Evolutionary conservation across 2,329 filamentous ascomycete genomes (phyloP).

Genomic region (Monosporascus sp.): DNA sequence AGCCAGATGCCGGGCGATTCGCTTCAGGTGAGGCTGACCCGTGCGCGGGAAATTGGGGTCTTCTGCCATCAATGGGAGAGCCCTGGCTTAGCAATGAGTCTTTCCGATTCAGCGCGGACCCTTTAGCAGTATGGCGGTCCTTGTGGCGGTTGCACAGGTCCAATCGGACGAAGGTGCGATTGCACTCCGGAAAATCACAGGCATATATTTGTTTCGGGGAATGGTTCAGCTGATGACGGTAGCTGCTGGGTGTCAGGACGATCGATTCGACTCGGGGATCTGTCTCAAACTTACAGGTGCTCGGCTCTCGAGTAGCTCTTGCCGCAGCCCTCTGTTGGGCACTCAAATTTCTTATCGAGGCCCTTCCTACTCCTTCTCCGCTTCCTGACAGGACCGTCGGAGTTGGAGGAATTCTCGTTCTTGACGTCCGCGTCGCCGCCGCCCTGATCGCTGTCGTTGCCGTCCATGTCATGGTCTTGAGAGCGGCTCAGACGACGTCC

Average conservation of each 20-base stretch:
- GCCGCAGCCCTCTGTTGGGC: slow-evolving; percentile 78
- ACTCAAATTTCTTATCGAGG: slow-evolving; percentile 77
- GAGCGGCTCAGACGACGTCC: slow-evolving; percentile 38
- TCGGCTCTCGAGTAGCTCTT: slow-evolving; percentile 97
- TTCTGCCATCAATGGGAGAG: slow-evolving; percentile 37
- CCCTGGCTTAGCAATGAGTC: slow-evolving; percentile 57
- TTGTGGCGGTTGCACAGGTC: slow-evolving; percentile 84
- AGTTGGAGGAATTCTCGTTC: slow-evolving; percentile 46
- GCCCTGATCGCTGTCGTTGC: slow-evolving; percentile 35
- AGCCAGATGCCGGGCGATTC: slow-evolving; percentile 38
- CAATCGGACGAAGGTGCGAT: slow-evolving; percentile 84
- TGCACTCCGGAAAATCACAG: slow-evolving; percentile 89
- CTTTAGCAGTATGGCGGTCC: slow-evolving; percentile 74
- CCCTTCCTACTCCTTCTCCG: slow-evolving; percentile 70
- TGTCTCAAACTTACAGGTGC: slow-evolving; percentile 63
- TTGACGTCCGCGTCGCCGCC: slow-evolving; percentile 34
- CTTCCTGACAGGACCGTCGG: slow-evolving; percentile 52
- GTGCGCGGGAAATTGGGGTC: slow-evolving; percentile 34
- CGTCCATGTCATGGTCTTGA: slow-evolving; percentile 34
- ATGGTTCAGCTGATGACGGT: slow-evolving; percentile 94
- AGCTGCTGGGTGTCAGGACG: slow-evolving; percentile 37
- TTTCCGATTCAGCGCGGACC: slow-evolving; percentile 70
- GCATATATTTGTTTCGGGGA: slow-evolving; percentile 91
- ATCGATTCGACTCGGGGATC: neutral
- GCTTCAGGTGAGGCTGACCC: slow-evolving; percentile 44